Conservation (phyloP, 345 rosid species). For the Durio zibethinus region DNA sequence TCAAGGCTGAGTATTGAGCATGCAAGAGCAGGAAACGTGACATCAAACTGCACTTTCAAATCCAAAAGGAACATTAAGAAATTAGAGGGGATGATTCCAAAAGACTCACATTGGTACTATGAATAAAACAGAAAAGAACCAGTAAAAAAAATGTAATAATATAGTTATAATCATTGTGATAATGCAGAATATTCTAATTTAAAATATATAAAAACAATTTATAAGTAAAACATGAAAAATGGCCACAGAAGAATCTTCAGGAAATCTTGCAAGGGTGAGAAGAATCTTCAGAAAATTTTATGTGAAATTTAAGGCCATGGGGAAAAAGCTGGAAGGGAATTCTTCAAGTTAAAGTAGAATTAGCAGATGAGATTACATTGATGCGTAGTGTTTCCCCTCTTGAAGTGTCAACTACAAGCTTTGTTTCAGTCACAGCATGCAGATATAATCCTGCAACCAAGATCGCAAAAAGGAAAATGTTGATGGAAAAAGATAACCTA, state of each 20-base stretch:
- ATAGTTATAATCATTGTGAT: not conserved
- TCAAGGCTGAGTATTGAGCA: conserved; percentile 93
- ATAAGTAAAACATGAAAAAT: not conserved
- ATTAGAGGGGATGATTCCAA: conserved; percentile 5
- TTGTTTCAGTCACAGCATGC: conserved; percentile 79
- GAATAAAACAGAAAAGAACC: not conserved
- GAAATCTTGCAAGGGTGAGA: not conserved
- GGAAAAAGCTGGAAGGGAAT: not conserved
- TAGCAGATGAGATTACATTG: conserved; percentile 53
- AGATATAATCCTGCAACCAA: conserved; percentile 68
- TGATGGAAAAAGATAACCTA: not conserved
- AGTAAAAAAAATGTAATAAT: not conserved
- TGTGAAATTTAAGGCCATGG: not conserved
- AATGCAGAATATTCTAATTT: not conserved
- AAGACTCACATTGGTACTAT: not conserved
- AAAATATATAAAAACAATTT: not conserved
- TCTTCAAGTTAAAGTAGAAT: not conserved
- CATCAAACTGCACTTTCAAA: conserved; percentile 67
- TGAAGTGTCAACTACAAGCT: conserved; percentile 95
- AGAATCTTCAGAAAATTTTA: conserved; percentile 14
- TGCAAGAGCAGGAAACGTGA: conserved; percentile 86
- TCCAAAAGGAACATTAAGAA: not conserved
- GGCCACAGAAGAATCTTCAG: not conserved
- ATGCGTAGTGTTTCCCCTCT: conserved; percentile 85
- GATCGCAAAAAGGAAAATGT: not conserved